These are phyloP conservation scores for Wallacemonas collosoma DNA, from an alignment of 208 protist species.

Conservation along the genomic window DNA sequence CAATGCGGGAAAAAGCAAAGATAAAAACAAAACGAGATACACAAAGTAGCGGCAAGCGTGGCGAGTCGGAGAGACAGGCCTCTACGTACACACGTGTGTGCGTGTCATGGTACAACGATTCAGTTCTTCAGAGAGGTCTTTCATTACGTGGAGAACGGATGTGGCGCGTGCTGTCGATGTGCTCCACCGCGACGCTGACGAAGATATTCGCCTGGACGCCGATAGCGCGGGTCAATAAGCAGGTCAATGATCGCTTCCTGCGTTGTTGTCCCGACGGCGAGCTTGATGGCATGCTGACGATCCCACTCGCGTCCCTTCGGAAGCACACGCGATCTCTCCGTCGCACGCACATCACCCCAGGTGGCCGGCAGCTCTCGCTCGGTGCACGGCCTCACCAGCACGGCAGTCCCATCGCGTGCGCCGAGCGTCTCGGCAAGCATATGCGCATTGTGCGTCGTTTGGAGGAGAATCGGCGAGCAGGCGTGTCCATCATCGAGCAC, in stretches of 20 bases:
- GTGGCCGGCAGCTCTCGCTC: constrained; percentile 13
- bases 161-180: background rate
- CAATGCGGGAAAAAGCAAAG: no score
- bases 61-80: background rate
- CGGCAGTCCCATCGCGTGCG: constrained; percentile 19
- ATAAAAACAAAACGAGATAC: background rate
- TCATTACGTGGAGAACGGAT: constrained; percentile 4
- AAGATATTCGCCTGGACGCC: constrained; percentile 60
- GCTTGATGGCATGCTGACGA: constrained; percentile 68
- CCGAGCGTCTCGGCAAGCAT: background rate
- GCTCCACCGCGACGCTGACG: constrained; percentile 2
- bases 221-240: constrained; percentile 68
- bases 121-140: background rate
- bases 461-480: constrained; percentile 25
- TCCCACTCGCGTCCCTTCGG: constrained; percentile 78
- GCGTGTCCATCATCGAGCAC: constrained; percentile 51
- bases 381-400: constrained; percentile 59
- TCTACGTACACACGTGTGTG: no score
- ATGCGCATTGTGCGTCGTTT: background rate
- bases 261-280: constrained; percentile 47
- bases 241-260: constrained; percentile 79
- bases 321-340: constrained; percentile 32
- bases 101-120: no score
- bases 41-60: background rate
- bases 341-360: background rate